Evolutionary conservation across 768 basidiomycete species (phyloP).

Genomic region (Mycena epipterygia): DNA sequence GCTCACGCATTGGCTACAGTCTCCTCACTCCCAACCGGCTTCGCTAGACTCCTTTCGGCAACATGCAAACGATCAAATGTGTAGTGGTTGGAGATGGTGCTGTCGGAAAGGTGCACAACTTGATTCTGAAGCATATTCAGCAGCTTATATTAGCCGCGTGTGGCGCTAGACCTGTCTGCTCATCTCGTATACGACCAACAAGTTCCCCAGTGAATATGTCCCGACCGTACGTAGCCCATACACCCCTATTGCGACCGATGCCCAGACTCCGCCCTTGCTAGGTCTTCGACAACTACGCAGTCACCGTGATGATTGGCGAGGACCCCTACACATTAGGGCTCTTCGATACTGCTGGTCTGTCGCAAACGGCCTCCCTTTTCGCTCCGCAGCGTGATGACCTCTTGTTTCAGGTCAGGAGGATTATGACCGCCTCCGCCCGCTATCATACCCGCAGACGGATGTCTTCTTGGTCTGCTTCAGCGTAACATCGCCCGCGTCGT

Average conservation of each 20-base stretch:
- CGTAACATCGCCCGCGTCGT: conserved; percentile 97
- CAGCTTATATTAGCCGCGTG: conserved; percentile 22
- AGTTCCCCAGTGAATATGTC: conserved; percentile 99
- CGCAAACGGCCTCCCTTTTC: conserved; percentile 3
- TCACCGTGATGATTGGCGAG: conserved; percentile 99
- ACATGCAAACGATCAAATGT: conserved; percentile 98
- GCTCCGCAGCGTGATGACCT: conserved; percentile 27
- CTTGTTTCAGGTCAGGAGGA: conserved; percentile 90
- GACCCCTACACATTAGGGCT: conserved; percentile 98
- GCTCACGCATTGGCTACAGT: conserved; percentile 29
- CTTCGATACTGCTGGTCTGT: conserved; percentile 98
- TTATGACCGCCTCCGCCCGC: conserved; percentile 98
- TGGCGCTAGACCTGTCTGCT: conserved; percentile 86
- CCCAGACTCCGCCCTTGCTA: conserved; percentile 48
- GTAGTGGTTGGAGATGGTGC: conserved; percentile 99
- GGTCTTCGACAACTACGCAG: conserved; percentile 98
- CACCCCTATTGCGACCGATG: conserved; percentile 41
- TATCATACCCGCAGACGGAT: conserved; percentile 99
- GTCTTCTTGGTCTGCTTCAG: conserved; percentile 99
- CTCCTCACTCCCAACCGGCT: conserved; percentile 20
- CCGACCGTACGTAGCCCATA: conserved; percentile 81
- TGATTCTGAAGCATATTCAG: conserved; percentile 4
- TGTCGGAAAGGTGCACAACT: conserved; percentile 89
- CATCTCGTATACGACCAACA: conserved; percentile 98
- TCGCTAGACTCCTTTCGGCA: conserved; percentile 39